A percentile compares a stretch with the other conserved stretches of the same genome.
These are phyloP conservation scores for Trichophyton equinum DNA, from an alignment of 2,329 filamentous ascomycete species.

Conservation along the genomic window DNA sequence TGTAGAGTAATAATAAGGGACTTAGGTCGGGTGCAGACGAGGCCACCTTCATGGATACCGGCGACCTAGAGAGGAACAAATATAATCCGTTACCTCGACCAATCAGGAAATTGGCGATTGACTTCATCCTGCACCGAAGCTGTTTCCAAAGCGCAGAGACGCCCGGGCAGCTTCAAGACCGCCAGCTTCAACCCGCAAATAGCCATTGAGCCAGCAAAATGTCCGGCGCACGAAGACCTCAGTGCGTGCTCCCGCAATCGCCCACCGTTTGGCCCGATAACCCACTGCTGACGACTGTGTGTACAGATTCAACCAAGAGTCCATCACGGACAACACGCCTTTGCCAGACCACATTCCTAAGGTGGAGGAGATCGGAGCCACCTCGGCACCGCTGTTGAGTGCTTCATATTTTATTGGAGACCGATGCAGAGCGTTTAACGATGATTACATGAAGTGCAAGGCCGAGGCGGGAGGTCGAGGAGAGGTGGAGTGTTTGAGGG, in stretches of 20 bases:
- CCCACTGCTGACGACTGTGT: constrained; percentile 1
- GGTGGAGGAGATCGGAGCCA: constrained; percentile 86
- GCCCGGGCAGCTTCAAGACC: neutral
- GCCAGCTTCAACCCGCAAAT: neutral
- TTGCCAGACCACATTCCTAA: constrained; percentile 84
- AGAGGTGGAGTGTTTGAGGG: constrained; percentile 89
- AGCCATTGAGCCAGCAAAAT: constrained; percentile 13
- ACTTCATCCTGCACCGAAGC: neutral
- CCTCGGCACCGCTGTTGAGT: constrained; percentile 80
- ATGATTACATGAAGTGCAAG: constrained; percentile 99
- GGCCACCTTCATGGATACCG: too few relatives aligned
- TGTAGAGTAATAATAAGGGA: too few relatives aligned
- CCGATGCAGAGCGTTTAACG: constrained; percentile 87
- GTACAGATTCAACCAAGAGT: constrained; percentile 82
- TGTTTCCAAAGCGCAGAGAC: neutral
- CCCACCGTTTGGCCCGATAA: neutral
- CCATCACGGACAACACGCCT: constrained; percentile 90
- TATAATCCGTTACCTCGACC: neutral
- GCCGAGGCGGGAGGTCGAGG: constrained; percentile 78
- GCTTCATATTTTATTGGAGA: constrained; percentile 96
- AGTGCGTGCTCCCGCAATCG: constrained; percentile 9
- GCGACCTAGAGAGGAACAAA: neutral
- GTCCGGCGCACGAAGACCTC: constrained; percentile 11
- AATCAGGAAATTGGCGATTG: constrained; percentile 1
- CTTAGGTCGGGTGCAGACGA: too few relatives aligned